Evolutionary conservation across 2,329 filamentous ascomycete species (phyloP).

Genomic region (Parastagonospora avenae): DNA sequence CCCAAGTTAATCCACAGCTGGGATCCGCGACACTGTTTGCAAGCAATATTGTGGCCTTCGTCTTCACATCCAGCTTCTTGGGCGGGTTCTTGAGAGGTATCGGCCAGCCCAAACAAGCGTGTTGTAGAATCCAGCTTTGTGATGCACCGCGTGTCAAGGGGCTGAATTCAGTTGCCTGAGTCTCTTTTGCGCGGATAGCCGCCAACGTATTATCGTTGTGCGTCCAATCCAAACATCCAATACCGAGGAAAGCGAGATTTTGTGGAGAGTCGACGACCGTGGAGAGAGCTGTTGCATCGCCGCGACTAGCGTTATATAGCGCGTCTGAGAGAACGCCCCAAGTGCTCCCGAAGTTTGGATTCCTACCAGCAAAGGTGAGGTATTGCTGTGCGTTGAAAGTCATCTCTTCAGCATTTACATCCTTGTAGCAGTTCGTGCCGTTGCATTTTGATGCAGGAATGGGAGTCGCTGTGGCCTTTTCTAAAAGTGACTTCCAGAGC

Average conservation of each 20-base stretch:
- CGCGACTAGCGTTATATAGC: constrained; percentile 38
- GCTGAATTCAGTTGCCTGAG: constrained; percentile 34
- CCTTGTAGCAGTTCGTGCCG: constrained; percentile 13
- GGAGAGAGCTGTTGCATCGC: constrained; percentile 47
- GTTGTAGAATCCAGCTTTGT: constrained; percentile 45
- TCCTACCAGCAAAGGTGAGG: background rate
- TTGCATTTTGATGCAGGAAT: constrained; percentile 47
- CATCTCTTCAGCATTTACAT: constrained; percentile 41
- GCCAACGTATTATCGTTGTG: constrained; percentile 18
- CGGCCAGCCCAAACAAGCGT: constrained; percentile 51
- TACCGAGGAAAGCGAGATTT: background rate
- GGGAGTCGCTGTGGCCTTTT: constrained; percentile 36
- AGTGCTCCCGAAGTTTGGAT: background rate
- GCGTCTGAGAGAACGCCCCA: constrained; percentile 20
- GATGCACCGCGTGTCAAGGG: constrained; percentile 45
- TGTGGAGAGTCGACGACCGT: constrained; percentile 18
- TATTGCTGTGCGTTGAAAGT: constrained; percentile 23
- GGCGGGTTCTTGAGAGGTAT: constrained; percentile 44
- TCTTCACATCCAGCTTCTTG: constrained; percentile 26
- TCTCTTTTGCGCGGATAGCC: constrained; percentile 33
- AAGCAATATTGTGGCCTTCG: constrained; percentile 43
- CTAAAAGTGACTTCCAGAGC: constrained; percentile 27
- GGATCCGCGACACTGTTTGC: constrained; percentile 51
- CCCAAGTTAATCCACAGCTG: constrained; percentile 43
- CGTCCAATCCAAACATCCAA: constrained; percentile 48